Evolutionary conservation across 352 stramenopile species (phyloP).

Genomic region (Phytophthora citrophthora): DNA sequence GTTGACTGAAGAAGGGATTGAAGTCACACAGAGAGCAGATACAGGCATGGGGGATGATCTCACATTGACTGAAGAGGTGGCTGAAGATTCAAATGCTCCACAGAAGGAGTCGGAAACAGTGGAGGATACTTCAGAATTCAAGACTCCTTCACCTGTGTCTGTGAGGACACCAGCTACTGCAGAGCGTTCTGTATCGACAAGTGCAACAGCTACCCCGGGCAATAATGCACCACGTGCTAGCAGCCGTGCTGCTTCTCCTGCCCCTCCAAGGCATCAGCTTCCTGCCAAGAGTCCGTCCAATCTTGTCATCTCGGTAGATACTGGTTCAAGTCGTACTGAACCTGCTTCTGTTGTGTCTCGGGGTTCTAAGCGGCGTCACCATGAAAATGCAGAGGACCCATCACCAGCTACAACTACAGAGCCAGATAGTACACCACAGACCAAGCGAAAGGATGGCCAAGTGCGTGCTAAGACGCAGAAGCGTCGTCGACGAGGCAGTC

Average conservation of each 20-base stretch:
- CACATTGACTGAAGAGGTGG: conserved; percentile 4
- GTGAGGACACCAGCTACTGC: conserved; percentile 18
- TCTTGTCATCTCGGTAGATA: conserved; percentile 20
- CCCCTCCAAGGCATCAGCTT: conserved; percentile 2
- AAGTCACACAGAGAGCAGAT: too few species aligned
- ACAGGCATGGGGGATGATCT: not conserved
- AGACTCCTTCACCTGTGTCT: conserved; percentile 21
- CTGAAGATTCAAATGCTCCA: conserved; percentile 16
- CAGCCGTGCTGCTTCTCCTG: conserved; percentile 10
- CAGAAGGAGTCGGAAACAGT: conserved; percentile 4
- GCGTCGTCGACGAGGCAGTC: conserved; percentile 17
- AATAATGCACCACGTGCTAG: not conserved
- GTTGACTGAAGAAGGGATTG: too few species aligned
- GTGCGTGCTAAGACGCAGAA: conserved; percentile 7
- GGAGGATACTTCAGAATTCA: conserved; percentile 5
- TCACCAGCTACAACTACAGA: not conserved
- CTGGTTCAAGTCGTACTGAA: conserved; percentile 5
- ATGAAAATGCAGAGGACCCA: not conserved
- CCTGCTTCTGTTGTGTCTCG: conserved; percentile 7
- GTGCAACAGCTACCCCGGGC: not conserved
- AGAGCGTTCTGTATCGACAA: not conserved
- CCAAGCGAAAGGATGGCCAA: conserved; percentile 5
- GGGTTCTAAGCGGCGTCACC: conserved; percentile 22
- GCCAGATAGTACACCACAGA: conserved; percentile 7
- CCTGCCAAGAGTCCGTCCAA: conserved; percentile 22